Evolutionary conservation across 2,329 filamentous ascomycete species (phyloP).

Genomic region (Ceratocystis alfenasii): DNA sequence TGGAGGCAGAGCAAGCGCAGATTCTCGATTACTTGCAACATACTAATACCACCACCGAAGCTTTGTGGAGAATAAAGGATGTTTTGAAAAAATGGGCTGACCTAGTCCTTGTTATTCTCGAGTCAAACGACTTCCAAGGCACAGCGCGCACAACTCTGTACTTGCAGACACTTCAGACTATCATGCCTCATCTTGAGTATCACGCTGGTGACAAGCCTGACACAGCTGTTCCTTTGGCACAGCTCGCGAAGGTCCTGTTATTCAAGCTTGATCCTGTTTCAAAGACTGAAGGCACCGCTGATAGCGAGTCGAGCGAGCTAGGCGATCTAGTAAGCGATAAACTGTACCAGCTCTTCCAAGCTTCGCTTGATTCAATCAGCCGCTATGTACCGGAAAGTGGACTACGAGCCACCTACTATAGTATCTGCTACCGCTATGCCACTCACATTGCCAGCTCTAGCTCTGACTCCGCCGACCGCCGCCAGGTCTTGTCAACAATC

Average conservation of each 20-base stretch:
- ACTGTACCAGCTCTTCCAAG: constrained; percentile 81
- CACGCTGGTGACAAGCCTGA: constrained; percentile 56
- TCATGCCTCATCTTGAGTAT: constrained; percentile 74
- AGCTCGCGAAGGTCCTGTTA: constrained; percentile 59
- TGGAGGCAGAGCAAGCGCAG: constrained; percentile 48
- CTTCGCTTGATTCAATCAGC: constrained; percentile 67
- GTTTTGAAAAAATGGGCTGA: constrained; percentile 77
- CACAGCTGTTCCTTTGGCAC: constrained; percentile 64
- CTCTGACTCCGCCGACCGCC: constrained; percentile 32
- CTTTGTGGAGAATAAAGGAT: constrained; percentile 46
- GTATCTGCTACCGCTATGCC: constrained; percentile 79
- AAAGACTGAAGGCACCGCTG: constrained; percentile 24
- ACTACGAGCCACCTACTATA: constrained; percentile 76
- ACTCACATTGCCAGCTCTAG: constrained; percentile 50
- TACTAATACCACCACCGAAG: constrained; percentile 50
- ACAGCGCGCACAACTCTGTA: constrained; percentile 64
- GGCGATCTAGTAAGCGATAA: constrained; percentile 76
- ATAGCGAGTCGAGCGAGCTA: constrained; percentile 30
- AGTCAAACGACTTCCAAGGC: constrained; percentile 66
- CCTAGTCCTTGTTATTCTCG: constrained; percentile 69
- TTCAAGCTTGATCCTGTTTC: constrained; percentile 51
- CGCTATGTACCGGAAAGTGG: constrained; percentile 58
- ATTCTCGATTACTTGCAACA: constrained; percentile 51
- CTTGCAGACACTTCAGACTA: constrained; percentile 73
- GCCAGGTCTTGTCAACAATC: constrained; percentile 61